phyloP scores from a whole-genome alignment of 768 basidiomycete genomes.

The Lactarius deliciosus region DNA sequence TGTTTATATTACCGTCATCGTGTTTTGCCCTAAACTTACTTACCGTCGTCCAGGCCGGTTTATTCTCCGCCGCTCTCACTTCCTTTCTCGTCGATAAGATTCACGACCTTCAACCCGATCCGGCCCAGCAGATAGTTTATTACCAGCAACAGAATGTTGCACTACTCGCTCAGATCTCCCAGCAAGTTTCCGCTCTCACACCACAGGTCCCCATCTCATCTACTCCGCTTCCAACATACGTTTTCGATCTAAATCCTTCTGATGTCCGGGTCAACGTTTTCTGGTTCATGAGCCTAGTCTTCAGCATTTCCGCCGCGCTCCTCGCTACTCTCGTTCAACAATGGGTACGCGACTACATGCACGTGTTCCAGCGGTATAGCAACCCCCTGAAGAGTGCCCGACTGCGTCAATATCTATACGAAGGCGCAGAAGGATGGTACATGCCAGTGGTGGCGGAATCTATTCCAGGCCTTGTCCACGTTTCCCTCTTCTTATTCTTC shows the following conservation, averaged over 20 bases:
- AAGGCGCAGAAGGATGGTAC: conserved; percentile 42
- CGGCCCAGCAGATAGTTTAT: background rate
- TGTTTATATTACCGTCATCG: background rate
- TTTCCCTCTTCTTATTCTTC: conserved; percentile 51
- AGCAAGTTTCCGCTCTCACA: background rate
- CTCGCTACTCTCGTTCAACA: conserved; percentile 48
- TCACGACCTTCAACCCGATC: conserved; percentile 15
- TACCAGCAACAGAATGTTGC: conserved; percentile 11
- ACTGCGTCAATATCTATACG: conserved; percentile 40
- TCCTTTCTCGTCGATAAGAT: conserved; percentile 14
- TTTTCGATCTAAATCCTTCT: conserved; percentile 32
- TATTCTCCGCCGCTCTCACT: conserved; percentile 17
- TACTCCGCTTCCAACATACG: background rate
- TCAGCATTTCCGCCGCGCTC: conserved; percentile 45
- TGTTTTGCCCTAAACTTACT: background rate
- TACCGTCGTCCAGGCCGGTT: conserved; percentile 7
- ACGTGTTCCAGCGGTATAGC: conserved; percentile 35
- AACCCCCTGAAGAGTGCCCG: conserved; percentile 38
- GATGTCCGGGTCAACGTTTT: conserved; percentile 42
- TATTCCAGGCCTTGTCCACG: conserved; percentile 49
- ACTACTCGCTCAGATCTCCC: conserved; percentile 13
- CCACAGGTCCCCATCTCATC: background rate
- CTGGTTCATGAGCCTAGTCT: conserved; percentile 41
- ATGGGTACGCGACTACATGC: conserved; percentile 45
- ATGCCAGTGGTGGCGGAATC: conserved; percentile 43